phyloP scores from a whole-genome alignment of 179 eudicot species.

The Carnegiea gigantea region DNA sequence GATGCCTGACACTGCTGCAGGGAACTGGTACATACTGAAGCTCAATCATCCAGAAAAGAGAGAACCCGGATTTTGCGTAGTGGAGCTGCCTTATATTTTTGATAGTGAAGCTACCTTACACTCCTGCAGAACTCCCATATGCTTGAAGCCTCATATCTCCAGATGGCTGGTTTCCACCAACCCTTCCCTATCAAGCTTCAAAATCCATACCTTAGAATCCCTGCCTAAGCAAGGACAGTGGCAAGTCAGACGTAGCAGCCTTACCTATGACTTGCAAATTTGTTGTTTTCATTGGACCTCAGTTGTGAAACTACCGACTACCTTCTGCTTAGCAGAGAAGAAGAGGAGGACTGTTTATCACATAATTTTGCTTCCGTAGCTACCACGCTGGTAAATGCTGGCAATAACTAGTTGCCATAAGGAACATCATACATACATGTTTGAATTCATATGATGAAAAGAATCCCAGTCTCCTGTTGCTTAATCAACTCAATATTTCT shows the following conservation, averaged over 20 bases:
- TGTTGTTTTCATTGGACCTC: not conserved
- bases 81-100: too few relatives aligned
- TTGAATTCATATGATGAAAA: not conserved
- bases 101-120: too few relatives aligned
- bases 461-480: too few relatives aligned
- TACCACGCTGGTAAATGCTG: not conserved
- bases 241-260: not conserved
- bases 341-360: not conserved
- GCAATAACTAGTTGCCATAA: too few relatives aligned
- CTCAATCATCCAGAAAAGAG: not conserved
- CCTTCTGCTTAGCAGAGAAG: too few relatives aligned
- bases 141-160: not conserved
- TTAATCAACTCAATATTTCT: too few relatives aligned
- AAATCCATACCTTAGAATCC: not conserved
- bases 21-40: not conserved
- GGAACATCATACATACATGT: too few relatives aligned
- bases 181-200: not conserved
- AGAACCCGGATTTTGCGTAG: not conserved
- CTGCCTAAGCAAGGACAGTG: not conserved
- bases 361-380: not conserved
- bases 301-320: not conserved
- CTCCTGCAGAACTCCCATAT: not conserved
- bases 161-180: not conserved
- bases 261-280: not conserved
- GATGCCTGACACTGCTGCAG: not conserved